Evolutionary conservation across 257 asterid genomes (phyloP), one percentile per base, ranked within the genome.

Genomic region (Petrea volubilis): DNA sequence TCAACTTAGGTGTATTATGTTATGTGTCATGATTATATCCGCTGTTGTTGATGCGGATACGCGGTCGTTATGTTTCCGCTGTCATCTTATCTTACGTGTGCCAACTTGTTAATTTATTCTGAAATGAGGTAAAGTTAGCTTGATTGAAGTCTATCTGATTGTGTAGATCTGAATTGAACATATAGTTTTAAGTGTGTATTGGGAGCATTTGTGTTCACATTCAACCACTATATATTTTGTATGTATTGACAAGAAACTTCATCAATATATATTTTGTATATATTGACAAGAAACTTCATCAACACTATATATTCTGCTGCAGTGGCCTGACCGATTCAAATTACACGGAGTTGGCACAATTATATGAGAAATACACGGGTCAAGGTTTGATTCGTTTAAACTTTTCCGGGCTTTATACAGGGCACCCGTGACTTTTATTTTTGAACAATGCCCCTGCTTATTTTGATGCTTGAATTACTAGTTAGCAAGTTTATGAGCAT

Each of bases 291-390:
- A 14, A 36, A 9, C 12, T 31, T 33, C 57, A 15, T 29, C 49
- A 18, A 58, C 36, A 57, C 60, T 68, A 7, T 59, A n/a, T 51
- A 63, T 46, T 68, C 38, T 82, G 69, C 27, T 87, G 83, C 93
- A 93, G 98, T 82, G 96, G 97, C 25, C 88, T 93, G 65, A 71
- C 98, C 68, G 81, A 87, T 74, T 84, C 97, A 8, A 93, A 93
- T 68, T 90, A 90, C 85, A 78, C 91, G 0, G 97, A 90, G 80
- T 44, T 93, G 84, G 77, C 89, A 0, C 71, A 82, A 74, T 6
- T 93, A n/a, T 90, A 93, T 34, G 80, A 86, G 52, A 81, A 83
- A 53, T 89, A 90, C 83, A 93, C 87, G 91, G 87, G 84, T 69
- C 80, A 88, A 90, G 97, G 97, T 90, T 24, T 56, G 82, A 41